phyloP scores from a whole-genome alignment of 2,329 filamentous ascomycete genomes.

The Cordyceps tenuipes region DNA sequence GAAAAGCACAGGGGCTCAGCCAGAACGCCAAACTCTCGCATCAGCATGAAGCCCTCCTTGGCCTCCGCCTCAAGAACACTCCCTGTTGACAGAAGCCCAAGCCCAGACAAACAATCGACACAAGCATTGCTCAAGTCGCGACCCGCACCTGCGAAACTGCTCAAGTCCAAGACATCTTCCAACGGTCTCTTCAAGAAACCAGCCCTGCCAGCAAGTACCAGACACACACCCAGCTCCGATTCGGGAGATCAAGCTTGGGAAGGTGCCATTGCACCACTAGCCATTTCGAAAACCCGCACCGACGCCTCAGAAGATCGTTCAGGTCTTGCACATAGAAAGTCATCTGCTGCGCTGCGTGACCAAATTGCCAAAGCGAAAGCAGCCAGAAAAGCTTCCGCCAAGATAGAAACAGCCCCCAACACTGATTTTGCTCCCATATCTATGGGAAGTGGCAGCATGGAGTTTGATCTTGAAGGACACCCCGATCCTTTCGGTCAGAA shows the following conservation, averaged over 20 bases:
- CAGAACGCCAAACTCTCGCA: slow-evolving; percentile 21
- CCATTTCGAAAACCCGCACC: slow-evolving; percentile 14
- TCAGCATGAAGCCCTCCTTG: slow-evolving; percentile 18
- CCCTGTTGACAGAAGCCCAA: slow-evolving; percentile 26
- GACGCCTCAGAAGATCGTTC: slow-evolving; percentile 15
- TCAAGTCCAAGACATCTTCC: slow-evolving; percentile 44
- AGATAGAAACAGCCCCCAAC: neutral
- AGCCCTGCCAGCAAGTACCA: slow-evolving; percentile 32
- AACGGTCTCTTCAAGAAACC: slow-evolving; percentile 49
- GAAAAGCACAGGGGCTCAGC: slow-evolving; percentile 15
- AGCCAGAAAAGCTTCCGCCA: slow-evolving; percentile 51
- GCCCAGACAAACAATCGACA: slow-evolving; percentile 28
- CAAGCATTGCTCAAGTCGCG: slow-evolving; percentile 30
- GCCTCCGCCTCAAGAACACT: slow-evolving; percentile 18
- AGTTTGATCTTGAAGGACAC: slow-evolving; percentile 43
- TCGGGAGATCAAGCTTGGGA: slow-evolving; percentile 20
- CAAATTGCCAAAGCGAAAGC: slow-evolving; percentile 92
- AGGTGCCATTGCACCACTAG: slow-evolving; percentile 21
- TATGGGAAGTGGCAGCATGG: slow-evolving; percentile 30
- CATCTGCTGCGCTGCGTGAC: slow-evolving; percentile 73
- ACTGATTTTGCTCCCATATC: slow-evolving; percentile 33
- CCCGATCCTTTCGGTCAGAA: slow-evolving; percentile 64
- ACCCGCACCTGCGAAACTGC: slow-evolving; percentile 34
- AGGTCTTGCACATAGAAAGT: slow-evolving; percentile 42
- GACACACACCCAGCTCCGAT: slow-evolving; percentile 14